These are phyloP conservation scores for Colletotrichum acutatum DNA, from an alignment of 2,329 filamentous ascomycete species.

Conservation along the genomic window DNA sequence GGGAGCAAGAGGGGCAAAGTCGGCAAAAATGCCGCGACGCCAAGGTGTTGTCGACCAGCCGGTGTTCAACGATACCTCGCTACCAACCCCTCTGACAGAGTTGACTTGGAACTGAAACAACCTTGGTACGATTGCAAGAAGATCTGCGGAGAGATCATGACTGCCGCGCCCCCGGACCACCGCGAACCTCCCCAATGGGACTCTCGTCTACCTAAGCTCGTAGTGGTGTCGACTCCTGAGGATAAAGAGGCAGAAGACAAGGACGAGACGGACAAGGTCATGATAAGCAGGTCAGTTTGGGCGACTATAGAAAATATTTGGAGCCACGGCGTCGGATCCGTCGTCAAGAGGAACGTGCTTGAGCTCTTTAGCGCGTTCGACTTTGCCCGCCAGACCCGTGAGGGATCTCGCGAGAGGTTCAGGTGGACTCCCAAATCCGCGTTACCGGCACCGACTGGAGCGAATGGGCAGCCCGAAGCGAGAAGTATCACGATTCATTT, in stretches of 20 bases:
- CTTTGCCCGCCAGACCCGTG: background rate
- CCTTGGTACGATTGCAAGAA: background rate
- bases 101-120: background rate
- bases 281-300: background rate
- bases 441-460: background rate
- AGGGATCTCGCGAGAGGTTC: background rate
- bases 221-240: no score
- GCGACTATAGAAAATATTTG: background rate
- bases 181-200: background rate
- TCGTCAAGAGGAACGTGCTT: background rate
- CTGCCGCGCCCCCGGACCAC: background rate
- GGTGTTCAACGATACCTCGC: background rate
- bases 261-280: background rate
- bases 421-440: background rate
- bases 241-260: no score
- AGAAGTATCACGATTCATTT: background rate
- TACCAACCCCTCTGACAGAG: no score
- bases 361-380: background rate
- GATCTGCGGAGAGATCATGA: constrained; percentile 6
- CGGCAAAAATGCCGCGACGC: background rate
- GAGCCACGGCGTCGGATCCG: no score
- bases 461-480: no score
- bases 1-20: background rate
- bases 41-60: background rate
- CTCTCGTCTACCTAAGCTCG: background rate